Evolutionary conservation across 371 early-diverging fungal species (phyloP), one percentile per base, ranked within the genome.

Genomic region (Nosema muscidifuracis): DNA sequence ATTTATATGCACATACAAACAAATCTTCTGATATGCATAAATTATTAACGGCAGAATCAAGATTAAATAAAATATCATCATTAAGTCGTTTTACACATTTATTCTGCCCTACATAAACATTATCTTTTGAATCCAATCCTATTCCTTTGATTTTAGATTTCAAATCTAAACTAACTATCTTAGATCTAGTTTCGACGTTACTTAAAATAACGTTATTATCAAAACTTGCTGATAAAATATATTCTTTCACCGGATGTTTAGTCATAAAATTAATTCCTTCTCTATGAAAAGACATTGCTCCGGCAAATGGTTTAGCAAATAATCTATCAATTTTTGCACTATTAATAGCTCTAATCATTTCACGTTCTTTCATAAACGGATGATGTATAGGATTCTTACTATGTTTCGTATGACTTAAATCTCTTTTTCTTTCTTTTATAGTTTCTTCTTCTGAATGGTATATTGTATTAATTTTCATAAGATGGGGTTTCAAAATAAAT

Each of bases 301-400:
- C 90, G 15, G 97, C 81, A 80, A 99, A 97, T 12, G 99, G 99
- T 80, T 97, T 96, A 65, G 97, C 91, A 81, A 97, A 91, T 86
- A 99, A 82, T 31, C 94, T 86, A 67, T 96, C 96, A 33, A 97
- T 81, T 81, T 99, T 99, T 40, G 88, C 87, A 4, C 93, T 87
- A 76, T 94, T 94, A 20, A 99, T 84, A 20, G 99, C 97, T 26
- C 97, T 85, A 22, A 90, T 89, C 85, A 94, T 94, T 84, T 99
- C 99, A 81, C 94, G 86, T 30, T 93, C 93, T 76, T 88, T 86
- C 81, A 93, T 91, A 62, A 95, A 93, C 0, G 95, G 95, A 81
- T 96, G 95, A 44, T 91, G 85, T 20, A 79, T 79, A 0, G 93
- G 92, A 83, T 93, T 90, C n/a, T 89, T 84, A 81, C 92, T 92